Percentiles rank a stretch among this genome's conserved stretches.
Conservation (phyloP, 73 alveolate genomes). For the Effrenium voratum region DNA sequence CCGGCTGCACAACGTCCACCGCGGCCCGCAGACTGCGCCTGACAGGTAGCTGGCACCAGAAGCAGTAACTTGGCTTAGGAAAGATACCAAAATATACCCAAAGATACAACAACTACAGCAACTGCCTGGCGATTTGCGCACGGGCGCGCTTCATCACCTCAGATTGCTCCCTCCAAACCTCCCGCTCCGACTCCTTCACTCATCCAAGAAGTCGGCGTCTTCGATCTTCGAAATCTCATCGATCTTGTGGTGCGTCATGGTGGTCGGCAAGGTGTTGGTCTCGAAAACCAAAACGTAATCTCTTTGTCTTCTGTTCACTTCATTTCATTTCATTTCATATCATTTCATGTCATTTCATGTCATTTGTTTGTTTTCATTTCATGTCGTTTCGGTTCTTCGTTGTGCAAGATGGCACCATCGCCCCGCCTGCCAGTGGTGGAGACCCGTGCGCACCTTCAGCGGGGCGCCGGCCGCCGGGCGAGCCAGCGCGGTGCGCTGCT, state of each 20-base stretch:
- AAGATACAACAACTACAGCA: neutral
- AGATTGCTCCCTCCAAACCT: neutral
- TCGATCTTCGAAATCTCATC: constrained; percentile 42
- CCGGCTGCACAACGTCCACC: constrained; percentile 58
- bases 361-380: no score
- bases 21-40: constrained; percentile 76
- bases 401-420: neutral
- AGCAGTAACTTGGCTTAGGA: neutral
- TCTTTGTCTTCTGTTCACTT: neutral
- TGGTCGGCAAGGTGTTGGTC: constrained; percentile 77
- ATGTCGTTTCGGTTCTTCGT: neutral
- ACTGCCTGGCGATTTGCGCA: neutral
- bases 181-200: neutral
- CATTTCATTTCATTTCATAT: neutral
- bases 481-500: constrained; percentile 66
- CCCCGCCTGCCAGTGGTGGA: constrained; percentile 89
- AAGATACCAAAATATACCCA: neutral
- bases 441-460: constrained; percentile 31
- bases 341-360: neutral
- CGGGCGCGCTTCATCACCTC: constrained; percentile 34
- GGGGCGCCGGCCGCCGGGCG: constrained; percentile 86
- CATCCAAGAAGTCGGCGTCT: no score
- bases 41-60: neutral
- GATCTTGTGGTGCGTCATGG: constrained; percentile 71
- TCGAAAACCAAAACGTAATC: neutral